Evolutionary conservation across 257 asterid genomes (phyloP).

Genomic region (Ligustrum vulgare): DNA sequence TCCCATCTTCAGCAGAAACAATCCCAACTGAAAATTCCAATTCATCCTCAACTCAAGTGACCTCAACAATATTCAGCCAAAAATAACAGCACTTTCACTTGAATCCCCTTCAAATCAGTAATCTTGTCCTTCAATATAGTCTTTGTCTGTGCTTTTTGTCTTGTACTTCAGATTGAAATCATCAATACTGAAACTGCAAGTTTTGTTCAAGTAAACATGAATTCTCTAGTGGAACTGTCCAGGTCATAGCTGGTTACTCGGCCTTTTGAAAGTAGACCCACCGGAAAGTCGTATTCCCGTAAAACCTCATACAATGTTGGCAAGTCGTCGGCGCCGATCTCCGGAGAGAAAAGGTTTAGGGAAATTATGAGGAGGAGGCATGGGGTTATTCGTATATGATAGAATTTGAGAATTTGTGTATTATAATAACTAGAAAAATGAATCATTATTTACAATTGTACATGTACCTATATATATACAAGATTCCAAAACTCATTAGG

Average conservation of each 20-base stretch:
- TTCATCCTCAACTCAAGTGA: slow-evolving; percentile 37
- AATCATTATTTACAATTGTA: too few relatives aligned
- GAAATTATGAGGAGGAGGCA: not conserved
- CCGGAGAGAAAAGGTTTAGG: not conserved
- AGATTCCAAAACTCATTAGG: too few relatives aligned
- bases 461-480: too few relatives aligned
- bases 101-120: slow-evolving; percentile 50
- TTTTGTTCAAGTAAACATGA: slow-evolving; percentile 42
- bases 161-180: slow-evolving; percentile 33
- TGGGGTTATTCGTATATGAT: too few relatives aligned
- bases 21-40: slow-evolving; percentile 71
- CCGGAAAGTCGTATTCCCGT: slow-evolving; percentile 47
- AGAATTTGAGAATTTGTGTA: too few relatives aligned
- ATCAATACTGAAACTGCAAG: slow-evolving; percentile 58
- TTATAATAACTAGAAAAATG: too few relatives aligned
- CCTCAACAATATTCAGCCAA: slow-evolving; percentile 70
- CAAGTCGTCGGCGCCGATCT: not conserved
- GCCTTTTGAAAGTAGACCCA: slow-evolving; percentile 59
- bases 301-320: slow-evolving; percentile 42
- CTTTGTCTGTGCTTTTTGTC: too few relatives aligned
- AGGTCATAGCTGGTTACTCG: slow-evolving; percentile 50
- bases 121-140: too few relatives aligned
- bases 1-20: slow-evolving; percentile 59
- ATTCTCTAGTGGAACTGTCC: slow-evolving; percentile 64
- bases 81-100: slow-evolving; percentile 45